Evolutionary conservation across 768 basidiomycete genomes (phyloP), one percentile per base, ranked within the genome.

Genomic region (Lentinula boryana): DNA sequence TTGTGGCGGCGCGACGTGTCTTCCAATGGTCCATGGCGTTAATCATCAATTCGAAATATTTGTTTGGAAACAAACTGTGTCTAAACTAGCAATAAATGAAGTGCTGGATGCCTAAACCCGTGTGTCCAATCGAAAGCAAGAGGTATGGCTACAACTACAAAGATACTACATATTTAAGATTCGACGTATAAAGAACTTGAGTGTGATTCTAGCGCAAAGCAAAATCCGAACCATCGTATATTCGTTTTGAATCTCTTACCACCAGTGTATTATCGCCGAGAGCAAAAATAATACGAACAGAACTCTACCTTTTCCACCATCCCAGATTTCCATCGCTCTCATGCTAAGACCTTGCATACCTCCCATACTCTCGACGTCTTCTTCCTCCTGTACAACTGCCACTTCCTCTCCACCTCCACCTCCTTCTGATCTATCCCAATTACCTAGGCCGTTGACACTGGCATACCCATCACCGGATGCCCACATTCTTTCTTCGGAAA

Each of bases 11-110:
- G 69, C 79, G 12, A 80, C 84, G 12, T 91, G 88, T 63, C 77
- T 98, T 1, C 91, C 95, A 23, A 81, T 82, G 35, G 80, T 96
- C 63, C 85, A 87, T 58, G 91, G 91, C 1, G 84, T 98, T 33
- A 99, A 99, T 65, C 96, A 99, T 70, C 80, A 93, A 33, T 98
- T 88, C 63, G 78, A 78, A 13, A 87, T 95, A 36, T 84, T 78
- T 63, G 73, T 77, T 54, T 97, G 92, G 91, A 84, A 57, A 1
- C 70, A 67, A 31, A 15, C 46, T 32, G 44, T 27, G 2, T 38
- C 40, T 38, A 61, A 21, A 27, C 58, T 60, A 60, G 46, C 50
- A 38, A 66, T 66, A 58, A 65, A 62, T 31, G 61, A 65, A 43
- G 12, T 62, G 40, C 51, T 76, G 16, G 80, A 82, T 66, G 78